A percentile compares a stretch with the other conserved stretches of the same genome.
Conservation (phyloP, 352 stramenopile species). For the Phytopythium aichiense region DNA sequence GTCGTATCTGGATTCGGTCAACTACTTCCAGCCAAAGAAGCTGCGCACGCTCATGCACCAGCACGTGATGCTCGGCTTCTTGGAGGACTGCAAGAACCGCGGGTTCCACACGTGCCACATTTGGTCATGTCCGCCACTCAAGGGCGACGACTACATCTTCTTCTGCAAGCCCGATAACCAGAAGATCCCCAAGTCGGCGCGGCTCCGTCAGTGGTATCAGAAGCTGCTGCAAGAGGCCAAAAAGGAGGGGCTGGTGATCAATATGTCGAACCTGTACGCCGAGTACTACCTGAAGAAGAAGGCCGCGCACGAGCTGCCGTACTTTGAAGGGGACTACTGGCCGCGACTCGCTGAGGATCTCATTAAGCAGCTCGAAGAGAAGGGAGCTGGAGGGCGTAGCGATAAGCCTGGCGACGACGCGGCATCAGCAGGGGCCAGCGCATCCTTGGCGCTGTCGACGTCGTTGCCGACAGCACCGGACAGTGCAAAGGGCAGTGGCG, state of each 20-base stretch:
- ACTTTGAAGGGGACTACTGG: conserved; percentile 99
- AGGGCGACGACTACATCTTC: conserved; percentile 90
- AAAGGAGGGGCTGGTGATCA: conserved; percentile 74
- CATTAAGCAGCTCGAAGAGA: conserved; percentile 97
- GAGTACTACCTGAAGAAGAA: conserved; percentile 90
- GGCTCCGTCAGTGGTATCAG: conserved; percentile 85
- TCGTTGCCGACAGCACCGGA: conserved; percentile 13
- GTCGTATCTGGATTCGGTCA: conserved; percentile 87
- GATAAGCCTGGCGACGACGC: conserved; percentile 17
- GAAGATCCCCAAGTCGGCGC: conserved; percentile 86
- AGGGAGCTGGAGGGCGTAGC: conserved; percentile 41
- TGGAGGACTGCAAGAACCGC: conserved; percentile 85
- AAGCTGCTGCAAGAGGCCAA: conserved; percentile 79
- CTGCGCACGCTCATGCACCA: conserved; percentile 86
- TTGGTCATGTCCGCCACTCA: conserved; percentile 87
- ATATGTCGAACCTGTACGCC: conserved; percentile 82
- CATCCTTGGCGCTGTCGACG: background rate
- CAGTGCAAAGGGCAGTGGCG: conserved; percentile 16
- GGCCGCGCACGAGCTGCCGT: conserved; percentile 89
- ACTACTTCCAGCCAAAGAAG: conserved; percentile 89
- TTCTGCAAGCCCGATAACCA: conserved; percentile 90
- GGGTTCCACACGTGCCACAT: conserved; percentile 87
- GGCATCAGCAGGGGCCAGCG: conserved; percentile 10
- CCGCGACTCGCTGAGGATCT: conserved; percentile 97
- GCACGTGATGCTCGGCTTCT: conserved; percentile 84